Base-by-base conservation (phyloP, 768 basidiomycete genomes). In the Rhizopogon vulgaris region DNA sequence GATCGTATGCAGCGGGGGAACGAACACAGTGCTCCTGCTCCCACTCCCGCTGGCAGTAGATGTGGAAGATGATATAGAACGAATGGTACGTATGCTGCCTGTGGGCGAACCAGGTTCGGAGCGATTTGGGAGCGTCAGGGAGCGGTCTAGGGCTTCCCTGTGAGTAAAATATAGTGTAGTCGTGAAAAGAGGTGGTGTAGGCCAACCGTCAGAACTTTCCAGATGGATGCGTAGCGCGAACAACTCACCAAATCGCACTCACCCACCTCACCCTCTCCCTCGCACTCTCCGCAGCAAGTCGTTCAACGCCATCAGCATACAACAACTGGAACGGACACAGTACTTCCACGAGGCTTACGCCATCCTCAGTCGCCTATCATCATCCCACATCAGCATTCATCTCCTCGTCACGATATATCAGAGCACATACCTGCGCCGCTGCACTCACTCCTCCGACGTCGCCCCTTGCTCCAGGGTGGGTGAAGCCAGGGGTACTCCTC, bases 261-360 rank as follows among this genome's bases (percentile, higher is more conserved):
- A 94, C 91, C 94, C 94, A 96, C 66, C 86, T 82, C 48, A 91
- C 85, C 58, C 93, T 76, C 65, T 94, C 89, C 52, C 87, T 67
- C 6, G 92, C 78, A 57, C 89, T 93, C 63, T 94, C 93, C n/a
- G 90, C 85, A 5, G 85, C 93, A 24, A 96, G 65, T 7, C 94
- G 71, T 64, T 96, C 94, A 1, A 93, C 83, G 1, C 94, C 93
- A 64, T 96, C 94, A 10, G 79, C 78, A 63, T 96, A 96, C 34
- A 93, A 63, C 73, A 96, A 78, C 64, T 94, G 92, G 69, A 96
- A 95, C 0, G 93, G 93, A 52, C 90, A 90, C 4, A 95, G 64
- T 52, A 82, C 77, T 54, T 93, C 87, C 73, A 85, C 72, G 60
- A 64, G 62, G 6, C 36, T 73, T 67, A 52, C 73, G 69, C 59